Conservation (phyloP, 2,329 filamentous ascomycete species). For the Clarireedia sp. region DNA sequence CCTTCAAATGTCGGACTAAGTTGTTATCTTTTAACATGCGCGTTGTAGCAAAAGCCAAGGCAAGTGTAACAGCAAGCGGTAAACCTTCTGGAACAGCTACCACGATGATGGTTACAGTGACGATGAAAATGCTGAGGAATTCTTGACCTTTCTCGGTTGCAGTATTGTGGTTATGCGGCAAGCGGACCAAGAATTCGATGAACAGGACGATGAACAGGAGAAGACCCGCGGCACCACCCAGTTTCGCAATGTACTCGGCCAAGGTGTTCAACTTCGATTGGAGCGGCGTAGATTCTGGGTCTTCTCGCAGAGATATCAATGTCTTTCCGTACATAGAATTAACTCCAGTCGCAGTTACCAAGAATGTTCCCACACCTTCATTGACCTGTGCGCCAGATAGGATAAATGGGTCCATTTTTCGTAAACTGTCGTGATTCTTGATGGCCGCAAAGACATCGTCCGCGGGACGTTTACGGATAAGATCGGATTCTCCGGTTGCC, state of each 20-base stretch:
- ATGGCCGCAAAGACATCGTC: constrained; percentile 58
- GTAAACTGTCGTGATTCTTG: constrained; percentile 49
- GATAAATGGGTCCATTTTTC: constrained; percentile 71
- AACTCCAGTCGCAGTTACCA: constrained; percentile 67
- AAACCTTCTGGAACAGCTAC: constrained; percentile 63
- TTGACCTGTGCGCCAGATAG: constrained; percentile 71
- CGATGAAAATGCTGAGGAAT: constrained; percentile 56
- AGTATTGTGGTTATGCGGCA: constrained; percentile 41
- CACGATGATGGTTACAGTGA: constrained; percentile 58
- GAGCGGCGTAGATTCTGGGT: constrained; percentile 69
- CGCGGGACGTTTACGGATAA: constrained; percentile 58
- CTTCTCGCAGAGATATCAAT: constrained; percentile 69
- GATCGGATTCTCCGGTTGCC: constrained; percentile 67
- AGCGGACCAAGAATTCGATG: constrained; percentile 64
- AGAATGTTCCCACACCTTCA: constrained; percentile 66
- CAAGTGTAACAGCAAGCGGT: constrained; percentile 59
- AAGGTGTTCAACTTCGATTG: constrained; percentile 71
- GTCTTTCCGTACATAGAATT: constrained; percentile 71
- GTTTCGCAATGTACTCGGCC: constrained; percentile 73
- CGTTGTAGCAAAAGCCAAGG: constrained; percentile 59
- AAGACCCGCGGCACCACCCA: constrained; percentile 62
- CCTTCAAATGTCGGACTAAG: constrained; percentile 57
- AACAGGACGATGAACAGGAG: constrained; percentile 72
- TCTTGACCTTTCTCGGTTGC: constrained; percentile 51
- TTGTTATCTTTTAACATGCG: constrained; percentile 64